Percentiles rank a stretch among this genome's conserved stretches.
These are phyloP conservation scores for Carex parvula DNA, from an alignment of 176 grass and related monocot species.

Conservation along the genomic window DNA sequence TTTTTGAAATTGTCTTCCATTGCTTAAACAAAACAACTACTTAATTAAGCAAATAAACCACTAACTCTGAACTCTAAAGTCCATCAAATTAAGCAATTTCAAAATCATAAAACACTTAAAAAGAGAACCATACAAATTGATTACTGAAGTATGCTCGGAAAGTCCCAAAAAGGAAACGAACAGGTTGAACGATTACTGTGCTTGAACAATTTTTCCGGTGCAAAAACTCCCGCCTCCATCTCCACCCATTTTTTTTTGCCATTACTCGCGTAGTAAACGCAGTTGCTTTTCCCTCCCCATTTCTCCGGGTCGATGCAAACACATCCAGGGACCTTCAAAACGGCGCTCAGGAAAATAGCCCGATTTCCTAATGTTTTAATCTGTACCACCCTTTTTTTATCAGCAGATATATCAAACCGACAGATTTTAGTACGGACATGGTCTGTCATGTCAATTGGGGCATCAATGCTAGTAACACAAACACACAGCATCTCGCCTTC, in stretches of 20 bases:
- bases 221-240: neutral
- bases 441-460: no score
- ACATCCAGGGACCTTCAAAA: constrained; percentile 26
- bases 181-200: neutral
- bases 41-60: neutral
- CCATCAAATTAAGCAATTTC: neutral
- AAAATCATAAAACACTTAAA: neutral
- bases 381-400: constrained; percentile 35
- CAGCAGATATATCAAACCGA: constrained; percentile 12
- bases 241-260: neutral
- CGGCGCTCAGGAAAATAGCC: constrained; percentile 37
- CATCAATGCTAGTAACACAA: neutral
- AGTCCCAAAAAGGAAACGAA: constrained; percentile 10
- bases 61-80: neutral
- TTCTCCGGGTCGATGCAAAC: constrained; percentile 37
- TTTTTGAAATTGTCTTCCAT: neutral
- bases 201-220: neutral
- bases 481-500: constrained; percentile 46
- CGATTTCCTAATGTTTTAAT: constrained; percentile 34
- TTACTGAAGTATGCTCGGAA: neutral
- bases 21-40: neutral
- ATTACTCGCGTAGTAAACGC: constrained; percentile 28
- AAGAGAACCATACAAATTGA: neutral
- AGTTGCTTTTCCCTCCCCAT: constrained; percentile 66
- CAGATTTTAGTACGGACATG: neutral